These are phyloP conservation scores for Nemania bipapillata DNA, from an alignment of 2,329 filamentous ascomycete genomes.

Conservation along the genomic window DNA sequence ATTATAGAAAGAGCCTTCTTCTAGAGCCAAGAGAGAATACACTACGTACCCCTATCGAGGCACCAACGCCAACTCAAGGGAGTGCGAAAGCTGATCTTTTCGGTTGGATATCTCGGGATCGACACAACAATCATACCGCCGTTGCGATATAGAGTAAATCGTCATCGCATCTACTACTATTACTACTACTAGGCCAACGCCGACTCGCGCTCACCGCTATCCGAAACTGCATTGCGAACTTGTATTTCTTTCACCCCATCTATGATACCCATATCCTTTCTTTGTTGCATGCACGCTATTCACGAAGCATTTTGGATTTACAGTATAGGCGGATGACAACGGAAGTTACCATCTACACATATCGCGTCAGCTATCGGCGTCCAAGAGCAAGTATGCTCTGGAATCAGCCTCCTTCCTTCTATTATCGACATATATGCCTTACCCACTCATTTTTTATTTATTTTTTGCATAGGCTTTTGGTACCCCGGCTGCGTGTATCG, in stretches of 20 bases:
- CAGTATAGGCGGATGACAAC: slow-evolving; percentile 34
- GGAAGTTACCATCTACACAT: slow-evolving; percentile 43
- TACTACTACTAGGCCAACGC: not conserved
- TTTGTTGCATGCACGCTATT: slow-evolving; percentile 42
- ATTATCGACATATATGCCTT: slow-evolving; percentile 42
- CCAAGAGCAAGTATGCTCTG: slow-evolving; percentile 32
- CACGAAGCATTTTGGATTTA: slow-evolving; percentile 48
- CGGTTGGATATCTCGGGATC: slow-evolving; percentile 64
- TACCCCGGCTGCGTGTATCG: not conserved
- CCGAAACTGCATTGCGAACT: slow-evolving; percentile 31
- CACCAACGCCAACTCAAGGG: slow-evolving; percentile 44
- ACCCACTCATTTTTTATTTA: slow-evolving; percentile 30
- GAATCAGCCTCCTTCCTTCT: slow-evolving; percentile 32
- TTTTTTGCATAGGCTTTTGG: slow-evolving; percentile 15
- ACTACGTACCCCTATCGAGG: slow-evolving; percentile 51
- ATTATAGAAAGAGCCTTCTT: slow-evolving; percentile 84
- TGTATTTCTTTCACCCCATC: slow-evolving; percentile 43
- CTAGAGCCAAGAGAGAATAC: slow-evolving; percentile 77
- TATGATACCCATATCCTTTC: slow-evolving; percentile 51
- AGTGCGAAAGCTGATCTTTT: slow-evolving; percentile 58
- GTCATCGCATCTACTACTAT: slow-evolving; percentile 7
- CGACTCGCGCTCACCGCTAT: not conserved
- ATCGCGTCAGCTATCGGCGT: slow-evolving; percentile 44
- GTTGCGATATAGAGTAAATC: slow-evolving; percentile 41
- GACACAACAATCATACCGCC: slow-evolving; percentile 47